Conservation (phyloP, 192 early-diverging fungal species). For the Spizellomyces sp. region DNA sequence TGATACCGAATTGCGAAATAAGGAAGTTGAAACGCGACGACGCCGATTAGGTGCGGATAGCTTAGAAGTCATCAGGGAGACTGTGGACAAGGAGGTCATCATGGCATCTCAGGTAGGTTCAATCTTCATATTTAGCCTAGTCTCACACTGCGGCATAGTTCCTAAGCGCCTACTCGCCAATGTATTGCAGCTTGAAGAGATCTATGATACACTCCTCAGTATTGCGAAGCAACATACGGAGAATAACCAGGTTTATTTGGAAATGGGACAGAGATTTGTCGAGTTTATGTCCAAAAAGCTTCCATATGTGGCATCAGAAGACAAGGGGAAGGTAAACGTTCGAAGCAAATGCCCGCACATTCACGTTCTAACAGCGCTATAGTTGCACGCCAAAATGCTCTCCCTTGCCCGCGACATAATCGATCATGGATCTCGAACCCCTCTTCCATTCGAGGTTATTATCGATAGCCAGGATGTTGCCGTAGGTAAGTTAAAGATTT, state of each 20-base stretch:
- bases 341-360: not conserved
- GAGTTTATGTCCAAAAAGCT: constrained; percentile 21
- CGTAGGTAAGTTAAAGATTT: not conserved
- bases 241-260: not conserved
- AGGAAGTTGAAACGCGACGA: constrained; percentile 66
- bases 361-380: not conserved
- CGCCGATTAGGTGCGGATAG: constrained; percentile 71
- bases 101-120: constrained; percentile 8
- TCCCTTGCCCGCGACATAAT: not conserved
- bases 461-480: constrained; percentile 19
- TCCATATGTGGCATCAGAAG: constrained; percentile 7
- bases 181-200: constrained; percentile 14
- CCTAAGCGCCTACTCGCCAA: not conserved
- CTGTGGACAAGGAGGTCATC: constrained; percentile 69
- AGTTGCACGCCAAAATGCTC: constrained; percentile 1
- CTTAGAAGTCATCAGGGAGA: constrained; percentile 51
- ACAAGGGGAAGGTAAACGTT: not conserved
- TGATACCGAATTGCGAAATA: constrained; percentile 54
- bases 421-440: not conserved
- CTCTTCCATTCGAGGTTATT: constrained; percentile 1
- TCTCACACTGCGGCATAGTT: too few relatives aligned
- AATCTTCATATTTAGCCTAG: constrained; percentile 4
- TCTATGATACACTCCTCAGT: constrained; percentile 32
- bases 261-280: constrained; percentile 2
- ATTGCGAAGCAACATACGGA: constrained; percentile 1